These are phyloP conservation scores for Tricholoma terreum DNA, from an alignment of 768 basidiomycete species.

Conservation along the genomic window DNA sequence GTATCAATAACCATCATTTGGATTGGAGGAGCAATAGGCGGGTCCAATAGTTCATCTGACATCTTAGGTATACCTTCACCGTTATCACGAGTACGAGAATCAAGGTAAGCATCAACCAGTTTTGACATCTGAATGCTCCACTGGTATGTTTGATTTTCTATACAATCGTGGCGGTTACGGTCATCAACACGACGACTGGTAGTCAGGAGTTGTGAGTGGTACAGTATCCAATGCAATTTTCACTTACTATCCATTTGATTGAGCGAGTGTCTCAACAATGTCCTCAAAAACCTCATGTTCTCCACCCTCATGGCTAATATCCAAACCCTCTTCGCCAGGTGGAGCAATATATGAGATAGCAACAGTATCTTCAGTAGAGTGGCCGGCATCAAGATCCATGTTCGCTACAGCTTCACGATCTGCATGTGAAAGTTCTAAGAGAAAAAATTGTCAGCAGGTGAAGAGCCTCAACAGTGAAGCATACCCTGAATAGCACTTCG, in stretches of 20 bases:
- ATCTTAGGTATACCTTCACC: background rate
- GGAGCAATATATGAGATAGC: too few species aligned
- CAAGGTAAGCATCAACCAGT: too few species aligned
- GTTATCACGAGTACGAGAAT: background rate
- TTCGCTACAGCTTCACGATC: too few species aligned
- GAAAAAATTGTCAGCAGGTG: background rate
- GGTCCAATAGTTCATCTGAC: background rate
- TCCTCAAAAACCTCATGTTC: too few species aligned
- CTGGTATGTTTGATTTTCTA: constrained; percentile 4
- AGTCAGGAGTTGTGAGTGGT: background rate
- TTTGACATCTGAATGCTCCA: too few species aligned
- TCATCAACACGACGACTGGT: constrained; percentile 7
- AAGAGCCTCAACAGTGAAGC: background rate
- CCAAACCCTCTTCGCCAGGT: constrained; percentile 12
- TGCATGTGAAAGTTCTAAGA: background rate
- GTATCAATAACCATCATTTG: background rate
- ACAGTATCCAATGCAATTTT: background rate
- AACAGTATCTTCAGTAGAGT: too few species aligned
- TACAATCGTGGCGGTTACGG: constrained; percentile 3
- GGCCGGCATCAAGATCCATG: too few species aligned
- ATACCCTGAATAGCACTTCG: too few species aligned
- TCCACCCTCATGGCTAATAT: too few species aligned
- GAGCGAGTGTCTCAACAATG: too few species aligned
- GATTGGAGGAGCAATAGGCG: background rate
- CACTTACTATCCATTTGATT: too few species aligned